Evolutionary conservation across 331 rosid species (phyloP), one percentile per base, ranked within the genome.

Genomic region (Pyrus hybrid): DNA sequence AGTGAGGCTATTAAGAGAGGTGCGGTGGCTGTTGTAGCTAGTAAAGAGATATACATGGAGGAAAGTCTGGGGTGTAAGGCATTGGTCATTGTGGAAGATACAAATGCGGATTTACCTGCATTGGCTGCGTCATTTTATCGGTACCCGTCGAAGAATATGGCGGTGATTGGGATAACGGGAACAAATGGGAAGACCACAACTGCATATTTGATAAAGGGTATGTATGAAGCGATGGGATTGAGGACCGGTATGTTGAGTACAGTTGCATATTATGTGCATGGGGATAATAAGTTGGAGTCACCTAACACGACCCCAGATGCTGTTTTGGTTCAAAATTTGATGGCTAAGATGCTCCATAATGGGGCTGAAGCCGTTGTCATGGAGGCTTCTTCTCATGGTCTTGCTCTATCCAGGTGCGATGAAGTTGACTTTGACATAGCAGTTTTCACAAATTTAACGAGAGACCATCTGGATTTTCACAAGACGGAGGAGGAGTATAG

Each of bases 1-100:
- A 89, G 85, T 18, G 97, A 94, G 86, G 97, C 99, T 77, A 93
- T 90, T 82, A 94, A 94, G 90, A 88, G 97, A 86, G 93, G 97
- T n/a, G 97, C 96, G 0, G 88, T 94, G 45, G 99, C 97, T 25
- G 93, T 94, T 30, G 97, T 94, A 20, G 96, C 97, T 0, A 92
- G 96, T 71, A 93, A 94, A 80, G 99, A 92, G 92, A 89, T 92
- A 76, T 91, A 87, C 21, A 87, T 94, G 64, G 92, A 92, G 81
- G 96, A 89, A 53, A 92, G 88, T 49, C 76, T 90, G 78, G 97
- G 91, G 45, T 89, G 97, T 62, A 92, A 90, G 87, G 99, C 99
- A 68, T 85, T 92, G 87, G 97, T 92, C 65, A 85, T 94, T 73
- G 99, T 94, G 83, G 99, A 94, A 51, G 99, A 94, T 62, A 94